Conservation (phyloP, 192 early-diverging fungal genomes). For the Phlyctochytrium bullatum region DNA sequence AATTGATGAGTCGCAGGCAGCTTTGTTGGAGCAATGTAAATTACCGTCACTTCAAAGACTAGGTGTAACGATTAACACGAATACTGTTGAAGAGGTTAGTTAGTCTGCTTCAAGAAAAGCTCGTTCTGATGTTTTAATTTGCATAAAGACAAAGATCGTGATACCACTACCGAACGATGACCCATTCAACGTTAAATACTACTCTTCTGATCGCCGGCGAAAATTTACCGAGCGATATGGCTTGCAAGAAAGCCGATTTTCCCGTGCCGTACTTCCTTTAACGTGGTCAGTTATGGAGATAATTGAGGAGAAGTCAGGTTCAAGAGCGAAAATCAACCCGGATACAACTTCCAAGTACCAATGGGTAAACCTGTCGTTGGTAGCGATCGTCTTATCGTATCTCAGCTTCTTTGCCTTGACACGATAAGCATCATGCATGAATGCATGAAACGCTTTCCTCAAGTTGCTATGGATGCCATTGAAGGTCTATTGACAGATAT, state of each 20-base stretch:
- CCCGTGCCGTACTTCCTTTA: constrained; percentile 16
- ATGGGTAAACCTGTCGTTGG: constrained; percentile 31
- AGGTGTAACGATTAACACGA: constrained; percentile 22
- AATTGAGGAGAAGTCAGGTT: constrained; percentile 26
- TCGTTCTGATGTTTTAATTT: neutral
- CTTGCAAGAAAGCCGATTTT: constrained; percentile 33
- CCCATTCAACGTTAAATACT: constrained; percentile 51
- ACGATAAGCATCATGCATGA: constrained; percentile 43
- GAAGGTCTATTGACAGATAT: constrained; percentile 21
- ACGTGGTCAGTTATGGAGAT: constrained; percentile 27
- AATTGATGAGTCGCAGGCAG: too few relatives aligned
- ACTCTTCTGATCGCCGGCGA: constrained; percentile 38
- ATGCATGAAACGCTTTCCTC: constrained; percentile 40
- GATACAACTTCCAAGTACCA: constrained; percentile 29
- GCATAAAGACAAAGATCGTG: constrained; percentile 3
- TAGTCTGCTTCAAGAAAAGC: neutral
- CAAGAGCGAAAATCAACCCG: constrained; percentile 17
- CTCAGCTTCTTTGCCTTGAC: constrained; percentile 41
- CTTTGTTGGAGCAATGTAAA: constrained; percentile 30
- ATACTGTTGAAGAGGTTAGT: constrained; percentile 14
- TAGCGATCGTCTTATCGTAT: neutral
- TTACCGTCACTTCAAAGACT: constrained; percentile 34
- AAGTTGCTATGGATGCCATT: constrained; percentile 39
- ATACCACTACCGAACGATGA: constrained; percentile 37
- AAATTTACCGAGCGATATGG: constrained; percentile 43